phyloP scores from a whole-genome alignment of 2,329 filamentous ascomycete species.

The Metarhizium guizhouense region DNA sequence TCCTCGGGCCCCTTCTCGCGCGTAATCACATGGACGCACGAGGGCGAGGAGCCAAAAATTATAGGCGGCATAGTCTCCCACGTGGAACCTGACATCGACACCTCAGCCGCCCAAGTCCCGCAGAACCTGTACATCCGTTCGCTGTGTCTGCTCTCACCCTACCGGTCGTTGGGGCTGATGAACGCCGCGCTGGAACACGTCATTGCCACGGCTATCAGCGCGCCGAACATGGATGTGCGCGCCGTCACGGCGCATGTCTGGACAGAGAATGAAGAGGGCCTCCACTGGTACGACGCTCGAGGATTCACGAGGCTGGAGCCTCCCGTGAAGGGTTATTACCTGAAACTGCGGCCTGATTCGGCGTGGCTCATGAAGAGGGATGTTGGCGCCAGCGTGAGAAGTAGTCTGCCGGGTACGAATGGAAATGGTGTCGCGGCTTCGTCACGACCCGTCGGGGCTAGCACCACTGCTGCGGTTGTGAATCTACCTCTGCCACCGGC shows the following conservation, averaged over 20 bases:
- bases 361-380: conserved; percentile 50
- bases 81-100: conserved; percentile 34
- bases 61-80: conserved; percentile 55
- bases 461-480: conserved; percentile 21
- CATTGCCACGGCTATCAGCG: conserved; percentile 26
- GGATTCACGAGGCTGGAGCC: conserved; percentile 43
- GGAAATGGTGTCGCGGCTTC: not conserved
- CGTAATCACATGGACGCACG: conserved; percentile 48
- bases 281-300: conserved; percentile 52
- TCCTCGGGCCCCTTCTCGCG: conserved; percentile 47
- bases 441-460: conserved; percentile 10
- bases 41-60: conserved; percentile 35
- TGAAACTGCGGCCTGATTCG: conserved; percentile 50
- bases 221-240: conserved; percentile 28
- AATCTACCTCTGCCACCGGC: conserved; percentile 22
- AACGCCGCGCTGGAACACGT: conserved; percentile 47
- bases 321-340: conserved; percentile 51
- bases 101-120: conserved; percentile 7
- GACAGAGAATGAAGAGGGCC: conserved; percentile 55
- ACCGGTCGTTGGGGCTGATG: conserved; percentile 50
- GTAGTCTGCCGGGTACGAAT: not conserved
- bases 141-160: conserved; percentile 53
- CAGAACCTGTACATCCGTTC: conserved; percentile 56
- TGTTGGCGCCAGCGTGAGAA: conserved; percentile 17
- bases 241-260: conserved; percentile 58